Conservation (phyloP, 805 yeast genomes). For the Candida jianshihensis region DNA sequence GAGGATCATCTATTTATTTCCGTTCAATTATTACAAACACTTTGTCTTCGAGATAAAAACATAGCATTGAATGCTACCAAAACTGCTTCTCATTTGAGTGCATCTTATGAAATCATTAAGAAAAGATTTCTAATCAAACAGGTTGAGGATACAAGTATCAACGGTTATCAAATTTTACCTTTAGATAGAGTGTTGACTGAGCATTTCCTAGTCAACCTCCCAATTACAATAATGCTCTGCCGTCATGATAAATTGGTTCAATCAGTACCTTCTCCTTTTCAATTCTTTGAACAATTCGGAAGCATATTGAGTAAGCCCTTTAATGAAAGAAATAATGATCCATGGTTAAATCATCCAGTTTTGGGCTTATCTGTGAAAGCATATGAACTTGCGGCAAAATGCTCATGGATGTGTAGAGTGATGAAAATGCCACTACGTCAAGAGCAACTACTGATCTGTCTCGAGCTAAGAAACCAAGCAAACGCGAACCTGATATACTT, state of each 20-base stretch:
- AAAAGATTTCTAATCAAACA: conserved; percentile 12
- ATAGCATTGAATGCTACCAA: conserved; percentile 21
- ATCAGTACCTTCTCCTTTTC: conserved; percentile 20
- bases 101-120: conserved; percentile 21
- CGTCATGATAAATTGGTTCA: conserved; percentile 15
- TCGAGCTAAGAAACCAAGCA: conserved; percentile 7
- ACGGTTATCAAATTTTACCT: conserved; percentile 6
- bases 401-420: conserved; percentile 18
- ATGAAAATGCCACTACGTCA: conserved; percentile 9
- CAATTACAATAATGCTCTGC: conserved; percentile 20
- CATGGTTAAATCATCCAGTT: conserved; percentile 20
- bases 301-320: conserved; percentile 9
- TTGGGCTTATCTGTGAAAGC: conserved; percentile 15
- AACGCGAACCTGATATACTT: not conserved
- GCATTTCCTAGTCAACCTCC: conserved; percentile 20
- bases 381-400: conserved; percentile 16
- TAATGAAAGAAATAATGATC: conserved; percentile 5
- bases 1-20: conserved; percentile 21
- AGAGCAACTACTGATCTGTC: conserved; percentile 6
- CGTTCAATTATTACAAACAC: conserved; percentile 20
- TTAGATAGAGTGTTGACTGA: conserved; percentile 18
- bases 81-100: conserved; percentile 20
- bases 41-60: conserved; percentile 21
- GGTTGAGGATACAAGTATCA: not conserved
- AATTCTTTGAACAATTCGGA: conserved; percentile 18